Base-by-base conservation (phyloP, 495 filamentous ascomycete species). In the Lasiosphaeria hispida region DNA sequence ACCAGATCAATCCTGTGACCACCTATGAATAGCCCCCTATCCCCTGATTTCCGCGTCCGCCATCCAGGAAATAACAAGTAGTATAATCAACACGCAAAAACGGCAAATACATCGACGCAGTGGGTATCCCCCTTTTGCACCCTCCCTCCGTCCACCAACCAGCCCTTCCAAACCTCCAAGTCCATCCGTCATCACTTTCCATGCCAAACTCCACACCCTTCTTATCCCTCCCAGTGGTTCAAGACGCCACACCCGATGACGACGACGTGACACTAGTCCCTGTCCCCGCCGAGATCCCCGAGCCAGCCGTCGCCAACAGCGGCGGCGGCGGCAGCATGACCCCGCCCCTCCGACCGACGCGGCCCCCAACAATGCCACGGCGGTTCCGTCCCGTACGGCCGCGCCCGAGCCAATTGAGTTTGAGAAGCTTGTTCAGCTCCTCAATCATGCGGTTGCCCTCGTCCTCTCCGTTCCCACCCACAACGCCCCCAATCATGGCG, bases 371-470 rank as follows among this genome's bases (percentile, higher is more conserved):
- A 66, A 96, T 92, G 0, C 94, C 94, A 55, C 89, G 81, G 42
- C 94, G 75, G 70, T 97, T 92, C 60, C 94, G 80, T 3, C 94
- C 94, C 47, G 91, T 96, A 38, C 95, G 77, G 0, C 94, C 93
- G 13, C 94, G 79, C 0, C 92, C 91, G 17, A 98, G 80, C 94
- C 94, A 98, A 73, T 98, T 98, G 62, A 95, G 80, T 72, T 97
- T 98, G 56, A 98, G 78, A 45, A 89, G 83, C 63, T 89, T 89
- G 42, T 86, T 85, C 55, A 98, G 77, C 62, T 90, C 79, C 55
- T 96, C 91, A 65, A 97, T 88, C 73, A 84, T 88, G 48, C 80
- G 82, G 72, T 95, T 92, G 0, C 79, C 70, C n/a, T 86, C 83
- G 61, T 95, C 90, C 5, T n/a, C 34, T 1, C 9, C 38, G 79